A percentile compares a stretch with the other conserved stretches of the same genome.
phyloP scores from a whole-genome alignment of 2,329 filamentous ascomycete genomes.

The Lasiodiplodia citricola region DNA sequence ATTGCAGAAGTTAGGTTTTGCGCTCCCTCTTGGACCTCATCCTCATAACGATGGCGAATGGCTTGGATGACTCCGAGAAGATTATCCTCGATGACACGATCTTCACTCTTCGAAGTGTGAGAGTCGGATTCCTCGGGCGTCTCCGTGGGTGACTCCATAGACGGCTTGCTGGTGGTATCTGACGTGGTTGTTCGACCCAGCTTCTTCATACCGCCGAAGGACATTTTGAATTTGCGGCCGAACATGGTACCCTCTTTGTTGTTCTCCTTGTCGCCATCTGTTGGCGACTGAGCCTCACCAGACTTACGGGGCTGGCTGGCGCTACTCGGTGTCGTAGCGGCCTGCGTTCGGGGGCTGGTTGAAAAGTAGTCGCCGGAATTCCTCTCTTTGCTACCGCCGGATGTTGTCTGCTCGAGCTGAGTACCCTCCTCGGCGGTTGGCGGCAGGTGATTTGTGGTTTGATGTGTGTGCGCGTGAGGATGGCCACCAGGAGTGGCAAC shows the following conservation, averaged over 20 bases:
- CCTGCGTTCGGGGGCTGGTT: constrained; percentile 58
- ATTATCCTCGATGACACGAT: constrained; percentile 76
- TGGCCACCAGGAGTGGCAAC: constrained; percentile 68
- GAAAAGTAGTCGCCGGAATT: constrained; percentile 83
- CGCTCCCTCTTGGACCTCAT: constrained; percentile 60
- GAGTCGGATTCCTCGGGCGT: constrained; percentile 69
- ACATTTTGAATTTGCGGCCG: constrained; percentile 80
- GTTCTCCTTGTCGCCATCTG: constrained; percentile 37
- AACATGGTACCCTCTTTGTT: constrained; percentile 70
- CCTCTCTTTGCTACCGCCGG: constrained; percentile 59
- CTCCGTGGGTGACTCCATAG: constrained; percentile 56
- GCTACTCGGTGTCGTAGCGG: constrained; percentile 37
- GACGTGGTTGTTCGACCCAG: constrained; percentile 69
- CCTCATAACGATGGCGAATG: constrained; percentile 75
- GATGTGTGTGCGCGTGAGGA: constrained; percentile 38
- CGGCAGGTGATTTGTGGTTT: constrained; percentile 38
- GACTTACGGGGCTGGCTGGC: constrained; percentile 31
- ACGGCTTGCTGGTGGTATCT: constrained; percentile 45
- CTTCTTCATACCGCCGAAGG: constrained; percentile 80
- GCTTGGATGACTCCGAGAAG: constrained; percentile 75
- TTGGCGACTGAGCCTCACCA: constrained; percentile 49
- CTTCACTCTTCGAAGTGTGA: constrained; percentile 63
- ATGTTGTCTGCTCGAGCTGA: constrained; percentile 60
- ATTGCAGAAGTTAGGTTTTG: constrained; percentile 66
- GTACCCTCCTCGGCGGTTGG: constrained; percentile 50